Evolutionary conservation across 192 early-diverging fungal species (phyloP).

Genomic region (Coemansia sp.): DNA sequence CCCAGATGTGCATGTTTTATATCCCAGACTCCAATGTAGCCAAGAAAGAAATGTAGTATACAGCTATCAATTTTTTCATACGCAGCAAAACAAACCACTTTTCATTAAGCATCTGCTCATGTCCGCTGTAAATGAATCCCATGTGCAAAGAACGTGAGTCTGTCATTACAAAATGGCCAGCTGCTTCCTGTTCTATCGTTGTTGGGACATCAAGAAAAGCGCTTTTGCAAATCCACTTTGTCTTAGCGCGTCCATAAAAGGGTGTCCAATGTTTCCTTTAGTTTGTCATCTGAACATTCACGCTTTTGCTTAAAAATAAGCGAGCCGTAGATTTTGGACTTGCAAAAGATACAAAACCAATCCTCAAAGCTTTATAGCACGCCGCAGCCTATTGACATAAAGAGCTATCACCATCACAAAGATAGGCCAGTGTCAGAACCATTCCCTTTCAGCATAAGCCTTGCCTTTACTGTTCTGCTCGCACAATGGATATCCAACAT

Average conservation of each 20-base stretch:
- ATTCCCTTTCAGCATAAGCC: background rate
- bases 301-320: background rate
- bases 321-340: background rate
- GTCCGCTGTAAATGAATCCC: background rate
- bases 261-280: background rate
- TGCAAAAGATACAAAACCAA: background rate
- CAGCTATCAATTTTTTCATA: background rate
- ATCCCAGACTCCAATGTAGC: background rate
- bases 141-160: background rate
- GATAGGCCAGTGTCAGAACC: background rate
- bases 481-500: background rate
- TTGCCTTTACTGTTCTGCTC: background rate
- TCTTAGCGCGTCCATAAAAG: background rate
- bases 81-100: background rate
- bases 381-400: background rate
- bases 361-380: background rate
- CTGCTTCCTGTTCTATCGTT: background rate
- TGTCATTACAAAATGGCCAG: background rate
- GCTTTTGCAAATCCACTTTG: background rate
- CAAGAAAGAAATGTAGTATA: background rate
- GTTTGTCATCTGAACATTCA: background rate
- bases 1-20: background rate
- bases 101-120: background rate
- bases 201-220: background rate
- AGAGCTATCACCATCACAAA: background rate